Evolutionary conservation across 2,329 filamentous ascomycete genomes (phyloP), one percentile per base, ranked within the genome.

Genomic region (Calonectria crousiana): DNA sequence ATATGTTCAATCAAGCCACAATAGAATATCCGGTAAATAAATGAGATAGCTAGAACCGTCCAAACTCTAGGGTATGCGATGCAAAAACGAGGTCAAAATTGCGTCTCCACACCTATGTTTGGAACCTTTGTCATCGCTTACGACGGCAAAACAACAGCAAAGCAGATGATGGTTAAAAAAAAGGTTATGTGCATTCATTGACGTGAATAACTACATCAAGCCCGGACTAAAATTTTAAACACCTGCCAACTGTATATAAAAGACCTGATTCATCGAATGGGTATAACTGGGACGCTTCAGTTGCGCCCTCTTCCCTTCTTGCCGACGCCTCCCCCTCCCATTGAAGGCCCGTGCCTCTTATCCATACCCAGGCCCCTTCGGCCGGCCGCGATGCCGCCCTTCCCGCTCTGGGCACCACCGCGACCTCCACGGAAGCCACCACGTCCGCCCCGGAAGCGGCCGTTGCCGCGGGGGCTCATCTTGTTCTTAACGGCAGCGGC

Each of bases 401-500:
- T 87, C 30, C 89, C 89, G 62, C 87, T 86, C 47, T 85, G 81
- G 13, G 84, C 83, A 36, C 86, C 84, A 5, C 84, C 85, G 60
- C 82, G 82, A 36, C 80, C 77, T 44, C 84, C 78, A 8, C 78
- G 78, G 75, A 80, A 80, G 60, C 82, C 83, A 8, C 85, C 85
- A 41, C 84, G 81, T 38, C 85, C 80, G 11, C 85, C 84, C 28
- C 82, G 81, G 62, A 74, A 74, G 49, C 69, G 69, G 4, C 82
- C 80, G 47, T 84, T 83, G 53, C 84, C 82, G 44, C 84, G 84
- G 34, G 84, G 83, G 75, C 84, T 84, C 51, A 89, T 84, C 69
- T 87, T 87, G 75, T 86, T 88, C 84, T 90, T 91, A 77, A 92
- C 86, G 41, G 85, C 86, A 49, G 87, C 86, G 6, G 88, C 88